These are phyloP conservation scores for Penicillium egyptiacum DNA, from an alignment of 495 filamentous ascomycete genomes.

Conservation along the genomic window DNA sequence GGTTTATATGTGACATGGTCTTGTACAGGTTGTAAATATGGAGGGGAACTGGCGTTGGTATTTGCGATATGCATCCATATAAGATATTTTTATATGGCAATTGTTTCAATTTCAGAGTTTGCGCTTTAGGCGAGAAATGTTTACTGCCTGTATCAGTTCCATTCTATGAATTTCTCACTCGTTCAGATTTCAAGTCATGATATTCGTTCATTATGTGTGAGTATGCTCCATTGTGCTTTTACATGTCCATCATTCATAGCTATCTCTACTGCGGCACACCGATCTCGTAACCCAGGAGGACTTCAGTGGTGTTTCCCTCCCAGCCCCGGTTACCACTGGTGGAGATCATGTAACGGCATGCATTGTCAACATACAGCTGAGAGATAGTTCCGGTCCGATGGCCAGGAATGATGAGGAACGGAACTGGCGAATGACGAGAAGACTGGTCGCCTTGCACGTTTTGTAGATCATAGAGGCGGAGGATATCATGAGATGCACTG, in stretches of 20 bases:
- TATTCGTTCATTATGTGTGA: slow-evolving; percentile 11
- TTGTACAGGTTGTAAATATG: slow-evolving; percentile 11
- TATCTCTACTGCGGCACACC: slow-evolving; percentile 43
- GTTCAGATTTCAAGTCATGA: slow-evolving; percentile 1
- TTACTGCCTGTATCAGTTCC: neutral
- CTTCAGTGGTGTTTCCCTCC: slow-evolving; percentile 92
- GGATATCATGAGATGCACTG: slow-evolving; percentile 90
- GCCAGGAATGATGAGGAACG: slow-evolving; percentile 91
- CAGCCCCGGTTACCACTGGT: slow-evolving; percentile 89
- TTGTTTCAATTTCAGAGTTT: neutral
- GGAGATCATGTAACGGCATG: slow-evolving; percentile 86
- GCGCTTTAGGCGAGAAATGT: neutral
- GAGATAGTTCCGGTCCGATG: slow-evolving; percentile 91
- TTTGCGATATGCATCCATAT: neutral
- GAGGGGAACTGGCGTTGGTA: slow-evolving; percentile 15
- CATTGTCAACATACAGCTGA: slow-evolving; percentile 78
- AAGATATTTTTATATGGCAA: neutral
- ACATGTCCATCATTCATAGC: neutral
- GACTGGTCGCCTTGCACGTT: slow-evolving; percentile 60
- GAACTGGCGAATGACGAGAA: slow-evolving; percentile 74
- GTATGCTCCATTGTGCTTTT: neutral
- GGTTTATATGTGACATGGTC: slow-evolving; percentile 10
- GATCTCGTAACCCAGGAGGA: slow-evolving; percentile 93
- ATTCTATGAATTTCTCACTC: neutral
- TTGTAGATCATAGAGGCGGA: slow-evolving; percentile 85